Conservation (phyloP, 225 moss, liverwort and hornwort genomes). For the Marchantia polymorpha region DNA sequence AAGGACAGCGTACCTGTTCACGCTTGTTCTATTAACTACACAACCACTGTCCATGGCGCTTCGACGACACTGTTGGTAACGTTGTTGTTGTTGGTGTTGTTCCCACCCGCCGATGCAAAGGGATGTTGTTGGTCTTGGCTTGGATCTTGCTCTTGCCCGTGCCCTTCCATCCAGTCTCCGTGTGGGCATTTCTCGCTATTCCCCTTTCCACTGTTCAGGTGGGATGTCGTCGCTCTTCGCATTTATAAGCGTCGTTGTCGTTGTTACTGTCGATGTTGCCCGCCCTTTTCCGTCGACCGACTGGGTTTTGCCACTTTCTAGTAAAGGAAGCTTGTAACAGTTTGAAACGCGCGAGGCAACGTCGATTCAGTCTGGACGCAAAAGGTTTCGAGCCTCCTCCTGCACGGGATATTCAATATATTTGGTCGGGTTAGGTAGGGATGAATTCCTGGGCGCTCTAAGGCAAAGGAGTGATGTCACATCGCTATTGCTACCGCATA, state of each 20-base stretch:
- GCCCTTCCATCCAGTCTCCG: too few species aligned
- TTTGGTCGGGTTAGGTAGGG: slow-evolving; percentile 1
- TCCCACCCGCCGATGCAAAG: too few species aligned
- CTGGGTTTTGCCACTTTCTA: neutral
- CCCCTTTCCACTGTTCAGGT: too few species aligned
- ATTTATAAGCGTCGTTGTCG: neutral
- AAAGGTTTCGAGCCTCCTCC: neutral
- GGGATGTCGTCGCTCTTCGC: too few species aligned
- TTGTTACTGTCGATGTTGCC: neutral
- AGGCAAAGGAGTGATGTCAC: neutral
- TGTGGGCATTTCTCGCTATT: too few species aligned
- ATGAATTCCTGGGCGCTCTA: neutral
- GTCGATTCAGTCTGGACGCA: neutral
- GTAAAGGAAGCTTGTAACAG: neutral
- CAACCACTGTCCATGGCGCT: neutral
- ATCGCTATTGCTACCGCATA: too few species aligned
- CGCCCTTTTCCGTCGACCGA: too few species aligned
- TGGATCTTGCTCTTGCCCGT: too few species aligned
- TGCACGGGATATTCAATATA: neutral
- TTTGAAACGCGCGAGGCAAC: too few species aligned
- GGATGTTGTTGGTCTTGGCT: too few species aligned
- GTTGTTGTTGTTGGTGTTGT: neutral
- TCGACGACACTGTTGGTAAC: neutral
- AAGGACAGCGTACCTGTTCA: slow-evolving; percentile 3
- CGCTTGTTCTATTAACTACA: neutral